These are phyloP conservation scores for Epichloe coenophiala DNA, from an alignment of 2,329 filamentous ascomycete species.

Conservation along the genomic window DNA sequence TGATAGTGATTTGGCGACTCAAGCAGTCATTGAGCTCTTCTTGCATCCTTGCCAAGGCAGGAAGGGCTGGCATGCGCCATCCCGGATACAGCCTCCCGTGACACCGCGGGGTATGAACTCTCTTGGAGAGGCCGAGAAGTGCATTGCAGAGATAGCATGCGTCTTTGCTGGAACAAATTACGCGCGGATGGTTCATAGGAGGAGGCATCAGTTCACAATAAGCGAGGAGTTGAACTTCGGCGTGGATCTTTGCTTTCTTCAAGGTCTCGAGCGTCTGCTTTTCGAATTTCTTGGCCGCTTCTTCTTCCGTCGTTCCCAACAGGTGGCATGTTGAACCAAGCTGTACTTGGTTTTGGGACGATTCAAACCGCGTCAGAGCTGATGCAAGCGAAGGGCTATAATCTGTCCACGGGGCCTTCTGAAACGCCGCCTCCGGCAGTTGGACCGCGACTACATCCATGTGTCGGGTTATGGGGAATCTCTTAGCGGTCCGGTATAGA, in stretches of 20 bases:
- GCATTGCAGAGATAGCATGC: conserved; percentile 37
- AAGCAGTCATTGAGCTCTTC: neutral
- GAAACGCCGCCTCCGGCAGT: conserved; percentile 10
- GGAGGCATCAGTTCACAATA: neutral
- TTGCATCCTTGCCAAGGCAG: neutral
- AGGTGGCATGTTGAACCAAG: neutral
- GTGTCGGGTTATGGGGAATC: conserved; percentile 14
- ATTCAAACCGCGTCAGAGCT: neutral
- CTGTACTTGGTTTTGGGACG: neutral
- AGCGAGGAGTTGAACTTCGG: conserved; percentile 1
- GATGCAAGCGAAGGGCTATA: neutral
- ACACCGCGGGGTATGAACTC: conserved; percentile 25
- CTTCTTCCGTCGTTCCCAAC: neutral
- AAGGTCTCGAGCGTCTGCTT: neutral
- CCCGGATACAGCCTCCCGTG: conserved; percentile 29
- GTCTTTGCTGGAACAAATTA: conserved; percentile 35
- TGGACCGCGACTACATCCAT: conserved; percentile 16
- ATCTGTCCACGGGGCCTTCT: neutral
- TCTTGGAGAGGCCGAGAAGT: conserved; percentile 28
- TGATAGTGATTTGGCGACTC: neutral
- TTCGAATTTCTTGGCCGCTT: neutral
- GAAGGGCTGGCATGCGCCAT: neutral
- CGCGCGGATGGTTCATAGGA: conserved; percentile 17
- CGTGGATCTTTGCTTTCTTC: conserved; percentile 1
- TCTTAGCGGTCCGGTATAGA: conserved; percentile 19